Conservation (phyloP, 2,329 filamentous ascomycete genomes). For the Hymenoscyphus fructigenus region DNA sequence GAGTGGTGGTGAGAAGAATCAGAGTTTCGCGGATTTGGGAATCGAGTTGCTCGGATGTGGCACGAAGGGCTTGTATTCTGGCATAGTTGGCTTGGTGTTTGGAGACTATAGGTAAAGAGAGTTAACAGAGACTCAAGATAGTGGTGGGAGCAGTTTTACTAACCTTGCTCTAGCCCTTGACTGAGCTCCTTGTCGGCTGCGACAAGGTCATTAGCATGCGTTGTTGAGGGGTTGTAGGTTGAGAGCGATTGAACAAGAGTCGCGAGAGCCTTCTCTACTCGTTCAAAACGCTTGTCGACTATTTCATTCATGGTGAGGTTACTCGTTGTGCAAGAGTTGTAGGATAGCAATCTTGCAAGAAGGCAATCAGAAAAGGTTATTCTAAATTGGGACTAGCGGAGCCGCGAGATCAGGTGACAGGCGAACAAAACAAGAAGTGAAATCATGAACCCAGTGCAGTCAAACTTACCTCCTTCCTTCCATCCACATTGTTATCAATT, state of each 20-base stretch:
- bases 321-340: background rate
- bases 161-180: conserved; percentile 65
- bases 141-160: conserved; percentile 16
- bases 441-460: too few species aligned
- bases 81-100: conserved; percentile 72
- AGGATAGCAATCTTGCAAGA: background rate
- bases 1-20: conserved; percentile 66
- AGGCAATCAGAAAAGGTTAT: too few species aligned
- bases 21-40: conserved; percentile 71
- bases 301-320: conserved; percentile 60
- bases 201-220: conserved; percentile 67
- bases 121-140: background rate
- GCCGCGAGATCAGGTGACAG: too few species aligned
- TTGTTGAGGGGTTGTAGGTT: conserved; percentile 74
- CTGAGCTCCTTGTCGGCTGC: conserved; percentile 68
- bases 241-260: conserved; percentile 76
- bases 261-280: conserved; percentile 64
- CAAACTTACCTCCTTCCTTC: too few species aligned
- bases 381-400: too few species aligned
- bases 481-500: too few species aligned
- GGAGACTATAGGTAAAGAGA: conserved; percentile 60
- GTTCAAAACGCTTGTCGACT: conserved; percentile 63
- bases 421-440: too few species aligned
- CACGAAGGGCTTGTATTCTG: conserved; percentile 67
- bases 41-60: conserved; percentile 64